Percentiles rank a stretch among this genome's conserved stretches.
phyloP scores from a whole-genome alignment of 2,329 filamentous ascomycete genomes.

The Dactylonectria macrodidyma region DNA sequence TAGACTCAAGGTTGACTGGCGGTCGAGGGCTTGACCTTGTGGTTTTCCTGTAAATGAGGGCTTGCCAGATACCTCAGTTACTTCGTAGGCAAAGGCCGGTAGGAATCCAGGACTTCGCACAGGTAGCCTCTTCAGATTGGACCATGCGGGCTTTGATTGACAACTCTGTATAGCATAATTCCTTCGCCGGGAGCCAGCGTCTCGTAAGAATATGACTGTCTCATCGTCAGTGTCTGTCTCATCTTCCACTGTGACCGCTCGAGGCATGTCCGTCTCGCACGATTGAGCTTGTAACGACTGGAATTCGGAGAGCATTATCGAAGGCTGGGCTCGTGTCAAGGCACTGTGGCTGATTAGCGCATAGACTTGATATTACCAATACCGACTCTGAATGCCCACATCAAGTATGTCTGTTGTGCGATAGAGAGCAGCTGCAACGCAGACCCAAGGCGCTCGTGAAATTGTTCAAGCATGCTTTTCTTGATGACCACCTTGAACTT shows the following conservation, averaged over 20 bases:
- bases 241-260: not conserved
- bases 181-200: not conserved
- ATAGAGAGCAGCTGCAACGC: constrained; percentile 22
- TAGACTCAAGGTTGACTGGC: not conserved
- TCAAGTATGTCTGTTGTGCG: constrained; percentile 33
- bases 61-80: not conserved
- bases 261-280: not conserved
- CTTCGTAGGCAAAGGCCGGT: constrained; percentile 2
- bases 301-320: constrained; percentile 21
- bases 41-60: not conserved
- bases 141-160: not conserved
- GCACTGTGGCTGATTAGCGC: constrained; percentile 10
- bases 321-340: constrained; percentile 19
- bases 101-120: not conserved
- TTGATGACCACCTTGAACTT: constrained; percentile 29
- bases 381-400: not conserved
- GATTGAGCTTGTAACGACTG: not conserved
- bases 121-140: not conserved
- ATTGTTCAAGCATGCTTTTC: constrained; percentile 23
- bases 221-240: not conserved
- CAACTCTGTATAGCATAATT: not conserved
- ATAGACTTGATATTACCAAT: no score
- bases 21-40: not conserved
- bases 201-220: no score
- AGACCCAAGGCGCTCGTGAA: constrained; percentile 17